These are phyloP conservation scores for Candida qinlingensis DNA, from an alignment of 805 yeast species.

Conservation along the genomic window DNA sequence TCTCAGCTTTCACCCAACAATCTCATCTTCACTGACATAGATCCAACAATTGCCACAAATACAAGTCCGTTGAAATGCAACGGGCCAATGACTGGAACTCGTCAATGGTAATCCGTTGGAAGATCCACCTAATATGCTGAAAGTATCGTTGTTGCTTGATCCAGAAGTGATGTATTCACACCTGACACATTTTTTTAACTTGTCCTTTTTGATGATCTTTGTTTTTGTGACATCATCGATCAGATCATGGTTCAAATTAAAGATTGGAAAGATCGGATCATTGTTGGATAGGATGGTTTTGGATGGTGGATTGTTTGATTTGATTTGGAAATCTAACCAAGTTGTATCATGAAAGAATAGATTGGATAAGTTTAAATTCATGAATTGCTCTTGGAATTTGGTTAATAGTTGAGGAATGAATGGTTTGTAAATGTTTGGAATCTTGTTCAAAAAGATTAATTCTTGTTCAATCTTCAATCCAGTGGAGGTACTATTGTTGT, in stretches of 20 bases:
- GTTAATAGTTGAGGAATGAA: slow-evolving; percentile 26
- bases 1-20: not conserved
- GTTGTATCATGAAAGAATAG: slow-evolving; percentile 58
- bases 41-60: slow-evolving; percentile 79
- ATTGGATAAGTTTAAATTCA: slow-evolving; percentile 29
- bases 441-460: slow-evolving; percentile 23
- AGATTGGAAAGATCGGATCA: slow-evolving; percentile 28
- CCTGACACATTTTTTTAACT: slow-evolving; percentile 43
- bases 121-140: slow-evolving; percentile 17
- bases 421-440: slow-evolving; percentile 22
- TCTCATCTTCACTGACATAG: slow-evolving; percentile 25
- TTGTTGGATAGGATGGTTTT: slow-evolving; percentile 30
- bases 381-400: slow-evolving; percentile 28
- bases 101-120: slow-evolving; percentile 19
- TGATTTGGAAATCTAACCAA: slow-evolving; percentile 49
- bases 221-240: slow-evolving; percentile 29
- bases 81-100: slow-evolving; percentile 43
- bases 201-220: slow-evolving; percentile 19
- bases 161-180: slow-evolving; percentile 45
- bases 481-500: slow-evolving; percentile 4
- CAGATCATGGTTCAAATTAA: slow-evolving; percentile 26
- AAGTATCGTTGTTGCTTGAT: slow-evolving; percentile 27
- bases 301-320: slow-evolving; percentile 23
- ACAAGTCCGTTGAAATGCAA: slow-evolving; percentile 68
- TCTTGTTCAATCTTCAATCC: slow-evolving; percentile 21